A percentile compares a stretch with the other conserved stretches of the same genome.
Conservation (phyloP, 192 early-diverging fungal genomes). For the Mortierella hygrophila region DNA sequence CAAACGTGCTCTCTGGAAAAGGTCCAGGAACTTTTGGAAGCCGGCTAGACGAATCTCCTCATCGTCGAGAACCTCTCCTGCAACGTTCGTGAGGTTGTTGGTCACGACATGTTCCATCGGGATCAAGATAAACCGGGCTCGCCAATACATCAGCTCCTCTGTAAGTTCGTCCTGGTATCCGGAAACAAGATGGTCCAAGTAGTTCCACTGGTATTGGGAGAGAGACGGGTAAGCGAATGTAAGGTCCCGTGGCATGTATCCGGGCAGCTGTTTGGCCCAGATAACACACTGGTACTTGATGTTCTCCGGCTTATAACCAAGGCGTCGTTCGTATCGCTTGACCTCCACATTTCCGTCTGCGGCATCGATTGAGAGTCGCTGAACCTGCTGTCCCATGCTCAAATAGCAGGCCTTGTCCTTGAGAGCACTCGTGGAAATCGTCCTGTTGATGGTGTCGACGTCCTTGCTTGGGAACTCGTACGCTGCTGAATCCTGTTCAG, state of each 20-base stretch:
- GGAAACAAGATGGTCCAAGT: constrained; percentile 90
- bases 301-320: constrained; percentile 66
- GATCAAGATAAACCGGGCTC: constrained; percentile 91
- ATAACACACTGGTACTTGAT: constrained; percentile 85
- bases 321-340: constrained; percentile 84
- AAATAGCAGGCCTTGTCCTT: constrained; percentile 73
- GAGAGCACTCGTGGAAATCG: neutral
- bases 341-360: constrained; percentile 81
- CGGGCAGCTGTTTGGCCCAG: constrained; percentile 82
- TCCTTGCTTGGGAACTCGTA: constrained; percentile 48
- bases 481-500: constrained; percentile 14
- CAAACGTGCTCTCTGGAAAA: constrained; percentile 76
- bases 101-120: constrained; percentile 77
- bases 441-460: neutral
- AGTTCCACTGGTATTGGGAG: constrained; percentile 93
- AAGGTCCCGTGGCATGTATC: constrained; percentile 69
- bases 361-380: constrained; percentile 80
- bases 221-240: constrained; percentile 83
- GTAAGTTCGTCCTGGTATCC: constrained; percentile 88
- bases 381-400: constrained; percentile 93
- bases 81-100: constrained; percentile 63
- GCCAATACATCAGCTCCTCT: constrained; percentile 86
- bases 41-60: constrained; percentile 90
- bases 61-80: constrained; percentile 78
- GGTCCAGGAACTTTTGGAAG: constrained; percentile 90